Base-by-base conservation (phyloP, 352 stramenopile species). In the Pelagophyceae sp. region DNA sequence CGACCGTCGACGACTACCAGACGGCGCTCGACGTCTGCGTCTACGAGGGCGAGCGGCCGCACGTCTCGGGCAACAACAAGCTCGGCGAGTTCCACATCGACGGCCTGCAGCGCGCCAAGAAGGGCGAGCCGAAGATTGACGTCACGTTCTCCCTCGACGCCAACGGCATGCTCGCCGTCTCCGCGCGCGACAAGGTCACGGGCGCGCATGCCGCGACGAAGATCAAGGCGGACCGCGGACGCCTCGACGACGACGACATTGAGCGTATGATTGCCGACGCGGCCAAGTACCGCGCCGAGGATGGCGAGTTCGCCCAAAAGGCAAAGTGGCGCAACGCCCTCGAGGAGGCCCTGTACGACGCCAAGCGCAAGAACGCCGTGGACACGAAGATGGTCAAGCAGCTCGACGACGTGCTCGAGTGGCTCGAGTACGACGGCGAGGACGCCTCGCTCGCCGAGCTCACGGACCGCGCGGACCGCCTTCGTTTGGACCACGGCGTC, bases 161-260 rank as follows among this genome's bases (percentile, higher is more conserved):
- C 0, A 96, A 96, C 78, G 92, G 92, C 65, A 96, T 96, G 79
- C 82, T 96, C 40, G 91, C 93, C 82, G 92, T 96, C 38, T 90
- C 85, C 64, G 91, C 91, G 45, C 82, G 86, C 69, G 91, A 96
- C 84, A 91, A 94, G 84, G 81, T 89, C 25, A 98, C 92, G 71
- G 82, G 82, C 50, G 85, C 85, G 23, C 82, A 89, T 72, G 85
- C 85, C 29, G 82, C 81, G 29, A 85, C 85, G 19, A 81, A 88
- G 75, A 91, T 91, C 80, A 90, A 89, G 81, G 85, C 85, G 50
- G 86, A 90, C 76, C 85, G 88, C 77, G 90, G 90, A 25, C 86
- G 90, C 11, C 79, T 96, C 17, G 88, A 85, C 27, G 78, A 88
- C 38, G 89, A 94, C 23, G 90, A 96, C 77, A 93, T 96, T 80